Evolutionary conservation across 495 filamentous ascomycete genomes (phyloP).

Genomic region (Penicillium roqueforti): DNA sequence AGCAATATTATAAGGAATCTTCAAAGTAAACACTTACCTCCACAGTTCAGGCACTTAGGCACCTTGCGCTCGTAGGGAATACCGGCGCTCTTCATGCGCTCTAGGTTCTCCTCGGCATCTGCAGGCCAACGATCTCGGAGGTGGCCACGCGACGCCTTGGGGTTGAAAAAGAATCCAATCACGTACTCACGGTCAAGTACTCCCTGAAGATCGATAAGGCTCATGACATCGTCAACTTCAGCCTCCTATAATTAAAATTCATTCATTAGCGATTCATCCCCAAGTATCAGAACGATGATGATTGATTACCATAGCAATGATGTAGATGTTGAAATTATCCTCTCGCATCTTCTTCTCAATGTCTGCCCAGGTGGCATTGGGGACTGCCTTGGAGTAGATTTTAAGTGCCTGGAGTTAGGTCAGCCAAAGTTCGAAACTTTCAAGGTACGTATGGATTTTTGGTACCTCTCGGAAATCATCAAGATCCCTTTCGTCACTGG

Average conservation of each 20-base stretch:
- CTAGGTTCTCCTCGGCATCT: slow-evolving; percentile 62
- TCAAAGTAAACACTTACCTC: slow-evolving; percentile 36
- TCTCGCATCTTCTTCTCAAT: slow-evolving; percentile 72
- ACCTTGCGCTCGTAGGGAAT: slow-evolving; percentile 61
- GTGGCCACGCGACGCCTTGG: slow-evolving; percentile 60
- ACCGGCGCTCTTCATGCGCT: slow-evolving; percentile 70
- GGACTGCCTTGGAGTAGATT: slow-evolving; percentile 69
- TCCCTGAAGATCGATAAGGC: slow-evolving; percentile 80
- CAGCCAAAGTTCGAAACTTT: slow-evolving; percentile 10
- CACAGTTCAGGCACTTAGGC: slow-evolving; percentile 67
- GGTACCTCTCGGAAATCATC: slow-evolving; percentile 67
- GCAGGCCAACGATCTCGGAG: slow-evolving; percentile 61
- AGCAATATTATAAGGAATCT: not conserved
- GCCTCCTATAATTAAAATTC: slow-evolving; percentile 43
- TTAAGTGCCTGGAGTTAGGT: slow-evolving; percentile 48
- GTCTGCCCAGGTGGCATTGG: slow-evolving; percentile 59
- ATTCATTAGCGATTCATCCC: not conserved
- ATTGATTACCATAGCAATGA: slow-evolving; percentile 63
- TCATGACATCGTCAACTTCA: slow-evolving; percentile 55
- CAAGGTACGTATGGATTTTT: not conserved
- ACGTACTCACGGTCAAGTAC: slow-evolving; percentile 70
- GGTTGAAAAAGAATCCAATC: slow-evolving; percentile 62
- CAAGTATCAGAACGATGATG: not conserved
- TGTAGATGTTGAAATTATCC: slow-evolving; percentile 57
- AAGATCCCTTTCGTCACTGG: slow-evolving; percentile 60